Evolutionary conservation across 2,329 filamentous ascomycete genomes (phyloP).

Genomic region (Diaporthe ampelina): DNA sequence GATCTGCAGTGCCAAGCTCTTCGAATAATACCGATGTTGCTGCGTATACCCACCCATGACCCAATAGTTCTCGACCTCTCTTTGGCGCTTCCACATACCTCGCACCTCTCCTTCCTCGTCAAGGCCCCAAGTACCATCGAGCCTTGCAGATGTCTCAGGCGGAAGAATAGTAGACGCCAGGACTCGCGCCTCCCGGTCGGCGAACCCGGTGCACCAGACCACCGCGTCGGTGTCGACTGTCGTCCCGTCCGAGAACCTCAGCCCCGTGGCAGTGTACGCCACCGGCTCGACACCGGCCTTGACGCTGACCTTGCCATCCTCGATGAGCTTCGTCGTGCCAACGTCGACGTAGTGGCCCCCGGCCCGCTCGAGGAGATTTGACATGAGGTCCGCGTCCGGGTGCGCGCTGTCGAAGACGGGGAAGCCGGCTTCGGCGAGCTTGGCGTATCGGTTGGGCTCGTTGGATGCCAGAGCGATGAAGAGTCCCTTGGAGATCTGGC

Average conservation of each 20-base stretch:
- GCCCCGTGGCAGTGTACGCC: slow-evolving; percentile 49
- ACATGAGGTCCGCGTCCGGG: slow-evolving; percentile 45
- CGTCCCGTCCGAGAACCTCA: slow-evolving; percentile 52
- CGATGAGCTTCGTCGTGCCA: slow-evolving; percentile 50
- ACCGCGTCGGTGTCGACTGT: slow-evolving; percentile 52
- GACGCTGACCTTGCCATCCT: slow-evolving; percentile 50
- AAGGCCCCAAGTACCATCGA: neutral
- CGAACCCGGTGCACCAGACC: neutral
- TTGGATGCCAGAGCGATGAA: slow-evolving; percentile 43
- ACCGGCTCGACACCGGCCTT: slow-evolving; percentile 50
- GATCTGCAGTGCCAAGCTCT: no score
- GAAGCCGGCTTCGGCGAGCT: slow-evolving; percentile 52
- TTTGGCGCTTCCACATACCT: no score
- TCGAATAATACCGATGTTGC: no score
- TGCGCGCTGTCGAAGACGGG: slow-evolving; percentile 51
- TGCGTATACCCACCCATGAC: no score
- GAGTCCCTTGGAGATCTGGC: neutral
- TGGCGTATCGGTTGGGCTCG: slow-evolving; percentile 52
- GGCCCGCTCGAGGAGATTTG: slow-evolving; percentile 51
- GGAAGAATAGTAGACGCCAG: neutral
- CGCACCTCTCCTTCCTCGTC: no score
- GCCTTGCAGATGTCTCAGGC: neutral
- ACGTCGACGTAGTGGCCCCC: slow-evolving; percentile 58
- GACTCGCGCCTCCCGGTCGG: neutral
- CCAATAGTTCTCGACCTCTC: no score